Conservation (phyloP, 2,329 filamentous ascomycete species). For the Aspergillus hortae region DNA sequence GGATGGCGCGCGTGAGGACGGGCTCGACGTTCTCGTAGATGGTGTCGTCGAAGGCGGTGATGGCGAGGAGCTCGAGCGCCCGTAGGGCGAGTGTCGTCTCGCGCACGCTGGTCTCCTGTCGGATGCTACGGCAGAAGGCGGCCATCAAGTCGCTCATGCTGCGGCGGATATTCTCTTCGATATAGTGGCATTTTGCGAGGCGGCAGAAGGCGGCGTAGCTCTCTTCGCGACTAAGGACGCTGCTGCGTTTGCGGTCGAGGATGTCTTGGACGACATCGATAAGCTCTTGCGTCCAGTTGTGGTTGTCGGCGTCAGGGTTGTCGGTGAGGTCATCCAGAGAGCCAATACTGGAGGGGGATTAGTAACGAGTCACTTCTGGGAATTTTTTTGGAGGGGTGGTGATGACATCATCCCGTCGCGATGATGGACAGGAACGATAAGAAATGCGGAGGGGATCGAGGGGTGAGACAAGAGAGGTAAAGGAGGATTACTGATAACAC, state of each 20-base stretch:
- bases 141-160: constrained; percentile 60
- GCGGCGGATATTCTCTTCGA: constrained; percentile 58
- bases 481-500: constrained; percentile 27
- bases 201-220: constrained; percentile 60
- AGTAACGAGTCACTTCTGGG: constrained; percentile 3
- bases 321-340: constrained; percentile 65
- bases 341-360: constrained; percentile 47
- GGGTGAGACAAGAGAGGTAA: constrained; percentile 5
- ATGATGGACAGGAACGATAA: constrained; percentile 23
- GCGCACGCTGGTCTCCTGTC: constrained; percentile 62
- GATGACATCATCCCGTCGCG: constrained; percentile 34
- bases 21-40: constrained; percentile 62
- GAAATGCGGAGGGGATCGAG: constrained; percentile 20
- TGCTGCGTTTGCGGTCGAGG: constrained; percentile 74
- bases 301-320: constrained; percentile 50
- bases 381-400: background rate
- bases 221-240: constrained; percentile 65
- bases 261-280: constrained; percentile 67
- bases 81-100: constrained; percentile 69
- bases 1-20: constrained; percentile 59
- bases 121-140: constrained; percentile 67
- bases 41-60: constrained; percentile 63
- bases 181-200: constrained; percentile 65
- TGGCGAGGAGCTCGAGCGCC: constrained; percentile 66
- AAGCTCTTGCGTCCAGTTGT: constrained; percentile 61